Evolutionary conservation across 2,329 filamentous ascomycete genomes (phyloP), one percentile per base, ranked within the genome.

Genomic region (Aspergillus aculeatus): DNA sequence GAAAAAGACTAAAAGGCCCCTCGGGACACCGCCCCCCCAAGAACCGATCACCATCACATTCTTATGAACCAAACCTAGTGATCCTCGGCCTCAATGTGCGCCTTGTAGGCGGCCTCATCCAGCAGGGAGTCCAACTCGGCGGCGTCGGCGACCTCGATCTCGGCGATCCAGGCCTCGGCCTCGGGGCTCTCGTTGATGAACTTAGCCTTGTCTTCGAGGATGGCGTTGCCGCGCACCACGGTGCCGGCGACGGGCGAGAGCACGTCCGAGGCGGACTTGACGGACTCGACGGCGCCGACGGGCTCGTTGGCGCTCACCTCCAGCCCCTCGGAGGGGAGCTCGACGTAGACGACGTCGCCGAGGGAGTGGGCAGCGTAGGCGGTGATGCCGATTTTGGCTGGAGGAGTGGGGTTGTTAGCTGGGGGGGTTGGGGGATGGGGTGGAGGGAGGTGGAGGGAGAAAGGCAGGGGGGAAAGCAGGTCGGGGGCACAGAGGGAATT

Each of bases 231-330:
- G 71, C 89, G 85, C 41, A 86, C 83, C 62, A 99, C 86, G 68
- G 81, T 89, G 73, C 94, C 94, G 55, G 84, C 80, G 66, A 97
- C 85, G 19, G 95, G 95, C 14, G 92, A 88, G 80, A 96, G 89
- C 82, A 99, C 96, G 76, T 99, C 95, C 64, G 91, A 94, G n/a
- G 95, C 95, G 64, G 90, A 95, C 84, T 99, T 99, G 78, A 99
- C 95, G 2, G 92, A 97, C 82, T 99, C 95, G 69, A 99, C 94
- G 62, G 94, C 92, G 67, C 95, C 95, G 68, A 98, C 90, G 65
- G 89, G 84, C 73, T 98, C 94, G 71, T 92, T 92, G 59, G 87
- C 84, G 60, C 79, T 78, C 62, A 96, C 84, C 69, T 89, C 85
- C 68, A 87, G 81, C 66, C 86, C 89, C 58, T 83, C 74, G 67